Base-by-base conservation (phyloP, 2,329 filamentous ascomycete genomes). In the Phialophora chinensis region DNA sequence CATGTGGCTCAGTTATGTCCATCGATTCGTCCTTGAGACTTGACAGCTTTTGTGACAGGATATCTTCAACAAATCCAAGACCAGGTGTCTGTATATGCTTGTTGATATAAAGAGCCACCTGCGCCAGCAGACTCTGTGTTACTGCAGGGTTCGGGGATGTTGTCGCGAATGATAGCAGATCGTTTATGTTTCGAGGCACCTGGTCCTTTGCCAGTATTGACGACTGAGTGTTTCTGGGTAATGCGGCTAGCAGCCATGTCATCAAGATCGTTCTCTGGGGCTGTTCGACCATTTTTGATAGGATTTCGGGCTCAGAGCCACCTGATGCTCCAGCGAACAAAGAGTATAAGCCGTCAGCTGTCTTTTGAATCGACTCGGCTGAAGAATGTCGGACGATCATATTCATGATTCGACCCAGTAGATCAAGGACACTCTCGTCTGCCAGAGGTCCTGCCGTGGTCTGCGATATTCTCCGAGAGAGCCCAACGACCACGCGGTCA, bases 321-420 rank as follows among this genome's bases (percentile, higher is more conserved):
- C 17, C 4, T 29, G 50, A 31, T 29, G 74, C 50, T n/a, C 74
- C 71, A 52, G 78, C 75, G 75, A 85, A 87, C 4, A 88, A 77
- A 8, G 78, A 81, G 69, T 87, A 88, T 12, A 86, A 72, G 66
- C 87, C 84, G n/a, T 79, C 73, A 1, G 83, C 79, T n/a, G 86
- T 80, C 60, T 80, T 75, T 11, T 81, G 79, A 69, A 86, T 83
- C 62, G 85, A 84, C 55, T 82, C 78, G 38, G 80, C 78, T 1
- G 84, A 79, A 58, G 87, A 81, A 14, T 83, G 79, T 54, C 85
- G 80, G 35, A 90, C 78, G 54, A 90, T 85, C 54, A 88, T 76
- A 70, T 86, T 88, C 72, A 83, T 83, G 42, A 90, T 82, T 52
- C 86, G 81, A 25, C 88, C 88, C 20, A 89, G 81, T 6, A 87